Evolutionary conservation across 805 yeast species (phyloP).

Genomic region (Candida nonsorbophila): DNA sequence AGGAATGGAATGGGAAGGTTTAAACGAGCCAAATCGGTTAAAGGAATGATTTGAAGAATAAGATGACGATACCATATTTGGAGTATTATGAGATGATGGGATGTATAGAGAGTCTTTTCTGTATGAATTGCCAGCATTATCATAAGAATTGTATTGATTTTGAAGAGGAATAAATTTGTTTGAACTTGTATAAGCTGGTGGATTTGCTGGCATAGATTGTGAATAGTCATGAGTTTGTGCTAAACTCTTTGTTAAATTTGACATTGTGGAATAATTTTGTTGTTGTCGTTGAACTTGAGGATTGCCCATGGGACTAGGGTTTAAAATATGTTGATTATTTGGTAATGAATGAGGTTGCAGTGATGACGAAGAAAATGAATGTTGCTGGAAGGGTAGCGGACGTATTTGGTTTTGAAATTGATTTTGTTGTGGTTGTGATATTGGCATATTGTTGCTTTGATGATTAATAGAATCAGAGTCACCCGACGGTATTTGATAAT

Average conservation of each 20-base stretch:
- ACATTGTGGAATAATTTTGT: constrained; percentile 6
- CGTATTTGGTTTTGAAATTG: too few species aligned
- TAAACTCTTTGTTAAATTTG: constrained; percentile 2
- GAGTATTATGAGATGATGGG: constrained; percentile 39
- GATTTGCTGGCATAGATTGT: neutral
- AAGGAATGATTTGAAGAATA: constrained; percentile 36
- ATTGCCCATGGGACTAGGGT: too few species aligned
- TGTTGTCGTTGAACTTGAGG: too few species aligned
- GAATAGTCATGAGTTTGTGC: neutral
- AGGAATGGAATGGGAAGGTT: constrained; percentile 38
- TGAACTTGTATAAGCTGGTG: constrained; percentile 1
- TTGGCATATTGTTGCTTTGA: too few species aligned
- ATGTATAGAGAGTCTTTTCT: constrained; percentile 19
- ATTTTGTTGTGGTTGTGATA: too few species aligned
- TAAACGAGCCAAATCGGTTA: constrained; percentile 11
- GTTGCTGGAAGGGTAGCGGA: too few species aligned
- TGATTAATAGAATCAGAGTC: too few species aligned
- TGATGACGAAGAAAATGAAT: too few species aligned
- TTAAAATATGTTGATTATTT: too few species aligned
- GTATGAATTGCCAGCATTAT: constrained; percentile 2
- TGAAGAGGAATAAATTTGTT: constrained; percentile 4
- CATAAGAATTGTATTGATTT: constrained; percentile 3
- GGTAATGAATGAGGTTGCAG: too few species aligned
- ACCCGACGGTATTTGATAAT: too few species aligned
- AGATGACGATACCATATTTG: constrained; percentile 38